Conservation (phyloP, 768 basidiomycete genomes). For the Leccinum boreale region DNA sequence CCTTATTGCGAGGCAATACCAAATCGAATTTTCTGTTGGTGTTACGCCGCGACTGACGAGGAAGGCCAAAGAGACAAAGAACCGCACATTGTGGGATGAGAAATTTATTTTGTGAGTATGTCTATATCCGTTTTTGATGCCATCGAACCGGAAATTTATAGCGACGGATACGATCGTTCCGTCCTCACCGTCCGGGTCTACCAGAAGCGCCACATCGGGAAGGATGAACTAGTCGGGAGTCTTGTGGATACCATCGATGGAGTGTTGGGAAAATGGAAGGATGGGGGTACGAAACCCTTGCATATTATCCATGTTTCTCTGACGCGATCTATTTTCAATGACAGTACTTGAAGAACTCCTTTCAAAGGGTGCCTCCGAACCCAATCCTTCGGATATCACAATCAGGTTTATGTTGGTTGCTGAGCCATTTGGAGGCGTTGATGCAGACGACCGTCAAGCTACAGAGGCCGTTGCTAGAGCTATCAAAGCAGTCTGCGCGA, state of each 20-base stretch:
- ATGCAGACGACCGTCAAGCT: not conserved
- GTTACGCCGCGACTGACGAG: not conserved
- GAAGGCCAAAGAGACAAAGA: not conserved
- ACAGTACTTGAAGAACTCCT: not conserved
- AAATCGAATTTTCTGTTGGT: not conserved
- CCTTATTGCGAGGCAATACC: not conserved
- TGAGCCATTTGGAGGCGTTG: not conserved
- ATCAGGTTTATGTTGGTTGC: not conserved
- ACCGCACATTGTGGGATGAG: not conserved
- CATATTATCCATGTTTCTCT: not conserved
- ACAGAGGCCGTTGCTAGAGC: not conserved
- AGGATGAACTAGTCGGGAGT: not conserved
- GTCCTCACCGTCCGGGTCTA: not conserved
- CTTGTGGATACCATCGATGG: not conserved
- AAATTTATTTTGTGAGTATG: not conserved
- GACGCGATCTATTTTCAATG: not conserved
- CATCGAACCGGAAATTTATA: not conserved
- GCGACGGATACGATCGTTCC: not conserved
- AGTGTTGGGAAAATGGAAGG: not conserved
- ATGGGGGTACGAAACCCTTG: not conserved
- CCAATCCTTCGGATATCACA: not conserved
- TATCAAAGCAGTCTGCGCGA: not conserved
- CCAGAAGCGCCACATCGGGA: not conserved
- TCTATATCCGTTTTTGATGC: not conserved
- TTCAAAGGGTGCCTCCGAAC: no score